A percentile compares a stretch with the other conserved stretches of the same genome.
These are phyloP conservation scores for Iris macrosiphon DNA, from an alignment of 106 monocot species.

Conservation along the genomic window DNA sequence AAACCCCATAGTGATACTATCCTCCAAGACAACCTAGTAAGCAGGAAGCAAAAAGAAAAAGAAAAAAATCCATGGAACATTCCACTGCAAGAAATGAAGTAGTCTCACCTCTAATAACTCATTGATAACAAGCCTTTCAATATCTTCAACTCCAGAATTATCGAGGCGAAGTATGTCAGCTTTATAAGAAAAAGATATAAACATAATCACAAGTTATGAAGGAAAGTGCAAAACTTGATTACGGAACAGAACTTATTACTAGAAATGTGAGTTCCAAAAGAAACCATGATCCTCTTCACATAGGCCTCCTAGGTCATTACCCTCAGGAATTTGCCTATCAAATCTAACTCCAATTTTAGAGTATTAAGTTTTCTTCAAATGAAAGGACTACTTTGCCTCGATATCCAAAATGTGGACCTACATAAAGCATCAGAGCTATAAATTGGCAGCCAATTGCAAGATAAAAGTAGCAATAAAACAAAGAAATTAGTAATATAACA, in stretches of 20 bases:
- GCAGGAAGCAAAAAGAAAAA: not conserved
- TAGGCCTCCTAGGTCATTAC: slow-evolving; percentile 90
- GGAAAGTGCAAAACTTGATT: not conserved
- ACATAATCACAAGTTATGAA: not conserved
- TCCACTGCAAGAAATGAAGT: not conserved
- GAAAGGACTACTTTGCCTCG: slow-evolving; percentile 85
- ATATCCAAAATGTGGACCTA: slow-evolving; percentile 64
- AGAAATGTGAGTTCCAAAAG: slow-evolving; percentile 47
- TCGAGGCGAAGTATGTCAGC: slow-evolving; percentile 55
- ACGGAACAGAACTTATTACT: not conserved
- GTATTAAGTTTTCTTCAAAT: slow-evolving; percentile 78
- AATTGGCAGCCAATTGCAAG: not conserved
- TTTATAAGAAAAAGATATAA: slow-evolving; percentile 1
- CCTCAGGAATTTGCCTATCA: slow-evolving; percentile 80
- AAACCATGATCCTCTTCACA: slow-evolving; percentile 98
- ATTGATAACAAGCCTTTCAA: slow-evolving; percentile 51
- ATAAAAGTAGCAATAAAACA: not conserved
- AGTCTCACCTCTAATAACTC: slow-evolving; percentile 48
- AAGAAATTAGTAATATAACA: no score
- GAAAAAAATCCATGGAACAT: not conserved
- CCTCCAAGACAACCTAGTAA: slow-evolving; percentile 68
- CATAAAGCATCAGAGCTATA: slow-evolving; percentile 6
- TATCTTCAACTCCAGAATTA: slow-evolving; percentile 43
- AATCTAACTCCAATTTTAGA: slow-evolving; percentile 98
- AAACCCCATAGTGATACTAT: no score